Base-by-base conservation (phyloP, 345 rosid genomes). In the Salix caprea region DNA sequence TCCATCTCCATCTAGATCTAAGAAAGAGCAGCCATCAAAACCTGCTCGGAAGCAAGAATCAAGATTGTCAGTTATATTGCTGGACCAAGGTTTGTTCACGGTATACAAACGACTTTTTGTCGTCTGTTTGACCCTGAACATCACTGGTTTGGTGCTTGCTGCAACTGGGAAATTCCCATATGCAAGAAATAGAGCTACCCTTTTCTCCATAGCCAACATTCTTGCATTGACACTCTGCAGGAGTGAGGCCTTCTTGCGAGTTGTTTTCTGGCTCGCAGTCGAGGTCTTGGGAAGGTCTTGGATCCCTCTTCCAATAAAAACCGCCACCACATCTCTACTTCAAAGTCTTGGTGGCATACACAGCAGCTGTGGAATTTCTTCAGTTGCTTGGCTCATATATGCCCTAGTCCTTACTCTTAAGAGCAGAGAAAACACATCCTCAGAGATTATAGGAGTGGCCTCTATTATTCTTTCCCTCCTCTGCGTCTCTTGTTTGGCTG, bases 341-440 rank as follows among this genome's bases (percentile, higher is more conserved):
- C 96, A 94, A 72, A 88, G 90, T 75, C 88, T 91, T 9, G 92
- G 96, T 0, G 98, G 96, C 6, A 89, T 91, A 66, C 98, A 92
- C 36, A 94, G 96, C 61, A 82, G 96, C 10, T 92, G 94, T 21
- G 98, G 94, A 1, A 73, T 92, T 58, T 91, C 96, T 28, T 94
- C 94, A 5, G 78, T 90, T 16, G 86, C 88, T 0, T 94, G 96
- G 97, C 94, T 94, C 15, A 69, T 84, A 40, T 90, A 89, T 67
- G 78, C 94, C 4, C 67, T 91, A 19, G 82, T 92, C 56, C 89
- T 87, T 46, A 88, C 91, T n/a, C 87, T 94, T 7, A 87, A 88
- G 65, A 78, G 87, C 69, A 75, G 86, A 67, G 85, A 74, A 23
- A 85, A 85, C 77, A 85, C 90, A 54, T 88, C 92, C 14, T 56